These are phyloP conservation scores for Dalbergia oliveri DNA, from an alignment of 306 rosid species.

Conservation along the genomic window DNA sequence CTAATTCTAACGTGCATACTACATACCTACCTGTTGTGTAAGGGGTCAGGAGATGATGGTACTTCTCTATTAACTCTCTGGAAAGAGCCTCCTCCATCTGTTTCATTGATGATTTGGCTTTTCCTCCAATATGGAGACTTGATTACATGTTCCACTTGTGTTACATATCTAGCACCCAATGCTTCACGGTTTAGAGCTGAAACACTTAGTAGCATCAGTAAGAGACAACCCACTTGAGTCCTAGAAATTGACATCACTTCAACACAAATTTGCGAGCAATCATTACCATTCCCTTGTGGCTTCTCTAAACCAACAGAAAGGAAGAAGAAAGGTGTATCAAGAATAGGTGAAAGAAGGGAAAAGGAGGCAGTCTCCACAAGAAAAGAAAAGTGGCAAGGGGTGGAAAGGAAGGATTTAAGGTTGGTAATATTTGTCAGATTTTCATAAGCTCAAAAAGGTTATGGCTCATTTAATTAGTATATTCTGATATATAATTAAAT, in stretches of 20 bases:
- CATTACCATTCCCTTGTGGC: not conserved
- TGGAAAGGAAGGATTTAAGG: conserved; percentile 14
- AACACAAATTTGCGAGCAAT: not conserved
- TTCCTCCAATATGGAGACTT: conserved; percentile 46
- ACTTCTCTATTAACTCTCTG: conserved; percentile 62
- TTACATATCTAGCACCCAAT: conserved; percentile 54
- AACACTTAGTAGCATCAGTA: conserved; percentile 54
- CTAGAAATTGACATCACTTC: conserved; percentile 60
- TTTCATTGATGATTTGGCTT: conserved; percentile 39
- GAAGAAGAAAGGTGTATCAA: conserved; percentile 8
- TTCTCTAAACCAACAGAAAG: conserved; percentile 31
- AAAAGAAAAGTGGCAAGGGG: not conserved
- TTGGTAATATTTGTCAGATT: conserved; percentile 12
- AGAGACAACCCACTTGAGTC: conserved; percentile 46
- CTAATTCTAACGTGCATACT: conserved; percentile 11
- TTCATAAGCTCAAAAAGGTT: not conserved
- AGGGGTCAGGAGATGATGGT: conserved; percentile 83
- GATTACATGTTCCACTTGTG: conserved; percentile 44
- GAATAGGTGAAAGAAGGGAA: conserved; percentile 11
- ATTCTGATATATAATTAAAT: not conserved
- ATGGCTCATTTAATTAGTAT: too few species aligned
- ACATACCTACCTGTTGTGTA: conserved; percentile 80
- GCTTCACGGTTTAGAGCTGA: conserved; percentile 47
- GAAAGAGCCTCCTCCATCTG: conserved; percentile 46
- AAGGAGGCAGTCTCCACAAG: not conserved